phyloP scores from a whole-genome alignment of 176 grass and related monocot genomes.

The Zoysia japonica region DNA sequence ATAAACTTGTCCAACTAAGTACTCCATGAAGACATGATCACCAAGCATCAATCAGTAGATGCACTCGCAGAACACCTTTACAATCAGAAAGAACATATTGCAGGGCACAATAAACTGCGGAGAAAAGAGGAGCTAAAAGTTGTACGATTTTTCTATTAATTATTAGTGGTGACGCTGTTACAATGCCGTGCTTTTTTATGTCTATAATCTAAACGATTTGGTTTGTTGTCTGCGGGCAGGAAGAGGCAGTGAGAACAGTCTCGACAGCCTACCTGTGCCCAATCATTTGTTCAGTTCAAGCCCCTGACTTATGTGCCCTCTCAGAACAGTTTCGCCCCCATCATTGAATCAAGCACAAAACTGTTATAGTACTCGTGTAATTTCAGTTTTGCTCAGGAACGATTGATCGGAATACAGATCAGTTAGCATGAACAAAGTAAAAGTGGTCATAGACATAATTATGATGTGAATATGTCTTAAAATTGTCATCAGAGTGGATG shows the following conservation, averaged over 20 bases:
- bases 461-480: not conserved
- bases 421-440: not conserved
- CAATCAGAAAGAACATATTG: slow-evolving; percentile 19
- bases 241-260: slow-evolving; percentile 33
- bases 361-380: not conserved
- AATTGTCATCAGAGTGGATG: not conserved
- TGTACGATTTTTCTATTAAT: slow-evolving; percentile 18
- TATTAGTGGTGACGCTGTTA: slow-evolving; percentile 10
- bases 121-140: slow-evolving; percentile 5
- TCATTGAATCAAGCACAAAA: not conserved
- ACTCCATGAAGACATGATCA: slow-evolving; percentile 36
- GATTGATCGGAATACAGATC: not conserved
- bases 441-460: not conserved
- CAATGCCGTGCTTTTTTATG: not conserved
- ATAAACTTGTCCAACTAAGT: not conserved
- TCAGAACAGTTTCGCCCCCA: not conserved
- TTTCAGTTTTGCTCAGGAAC: not conserved
- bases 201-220: slow-evolving; percentile 7
- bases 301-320: not conserved
- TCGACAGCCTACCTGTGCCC: slow-evolving; percentile 44
- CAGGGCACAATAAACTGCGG: not conserved
- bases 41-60: slow-evolving; percentile 29
- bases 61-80: slow-evolving; percentile 27
- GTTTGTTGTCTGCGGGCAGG: slow-evolving; percentile 17
- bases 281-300: slow-evolving; percentile 34